Conservation (phyloP, 2,329 filamentous ascomycete genomes). For the Stagonosporopsis vannaccii region DNA sequence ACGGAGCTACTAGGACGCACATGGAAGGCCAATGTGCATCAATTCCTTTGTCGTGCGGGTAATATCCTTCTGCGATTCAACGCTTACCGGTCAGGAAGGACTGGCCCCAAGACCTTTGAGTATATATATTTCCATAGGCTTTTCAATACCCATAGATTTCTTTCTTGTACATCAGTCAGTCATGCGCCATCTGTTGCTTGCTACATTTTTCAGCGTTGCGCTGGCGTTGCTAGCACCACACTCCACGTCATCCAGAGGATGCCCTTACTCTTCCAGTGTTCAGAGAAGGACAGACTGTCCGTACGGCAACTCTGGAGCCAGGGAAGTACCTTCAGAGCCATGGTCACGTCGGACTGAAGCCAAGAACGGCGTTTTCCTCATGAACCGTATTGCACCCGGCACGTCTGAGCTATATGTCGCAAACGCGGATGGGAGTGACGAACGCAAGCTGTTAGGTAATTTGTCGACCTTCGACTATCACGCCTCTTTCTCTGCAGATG, state of each 20-base stretch:
- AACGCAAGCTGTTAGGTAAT: slow-evolving; percentile 40
- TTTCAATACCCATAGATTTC: not conserved
- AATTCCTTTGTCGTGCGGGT: not conserved
- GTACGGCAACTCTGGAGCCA: not conserved
- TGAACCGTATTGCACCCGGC: slow-evolving; percentile 51
- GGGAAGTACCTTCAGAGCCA: not conserved
- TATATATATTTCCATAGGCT: not conserved
- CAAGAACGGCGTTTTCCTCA: slow-evolving; percentile 33
- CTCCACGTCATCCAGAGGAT: not conserved
- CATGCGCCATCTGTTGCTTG: not conserved
- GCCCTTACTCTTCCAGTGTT: not conserved
- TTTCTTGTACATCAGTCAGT: not conserved
- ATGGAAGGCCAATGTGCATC: not conserved
- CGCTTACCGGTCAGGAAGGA: not conserved
- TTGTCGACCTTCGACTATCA: slow-evolving; percentile 20
- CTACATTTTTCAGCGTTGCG: not conserved
- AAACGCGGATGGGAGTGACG: slow-evolving; percentile 49
- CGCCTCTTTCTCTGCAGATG: not conserved
- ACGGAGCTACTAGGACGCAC: not conserved
- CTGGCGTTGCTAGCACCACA: not conserved
- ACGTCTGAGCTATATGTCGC: slow-evolving; percentile 39
- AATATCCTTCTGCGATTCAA: not conserved
- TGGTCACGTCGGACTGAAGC: slow-evolving; percentile 4
- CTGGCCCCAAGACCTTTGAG: not conserved
- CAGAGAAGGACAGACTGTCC: not conserved